Conservation (phyloP, 495 filamentous ascomycete genomes). For the Cryomyces minteri region DNA sequence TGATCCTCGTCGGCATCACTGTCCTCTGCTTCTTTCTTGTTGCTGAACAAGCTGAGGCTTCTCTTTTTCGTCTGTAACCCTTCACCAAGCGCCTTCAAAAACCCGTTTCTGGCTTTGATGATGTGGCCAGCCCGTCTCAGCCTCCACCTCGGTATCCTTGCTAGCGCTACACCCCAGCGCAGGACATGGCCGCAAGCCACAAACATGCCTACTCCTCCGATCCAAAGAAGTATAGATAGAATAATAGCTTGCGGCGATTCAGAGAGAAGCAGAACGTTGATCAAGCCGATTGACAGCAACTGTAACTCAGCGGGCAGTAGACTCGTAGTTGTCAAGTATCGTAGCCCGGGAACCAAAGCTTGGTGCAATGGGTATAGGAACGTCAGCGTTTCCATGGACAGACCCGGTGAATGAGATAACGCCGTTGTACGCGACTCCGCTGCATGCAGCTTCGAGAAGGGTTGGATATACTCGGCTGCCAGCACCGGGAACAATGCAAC, state of each 20-base stretch:
- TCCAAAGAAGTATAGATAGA: conserved; percentile 67
- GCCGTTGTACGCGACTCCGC: conserved; percentile 12
- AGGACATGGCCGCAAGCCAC: conserved; percentile 56
- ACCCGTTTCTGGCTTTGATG: conserved; percentile 26
- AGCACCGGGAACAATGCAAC: conserved; percentile 45
- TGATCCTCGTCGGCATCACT: conserved; percentile 21
- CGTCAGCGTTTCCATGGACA: conserved; percentile 41
- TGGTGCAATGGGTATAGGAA: conserved; percentile 77
- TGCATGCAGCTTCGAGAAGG: conserved; percentile 10
- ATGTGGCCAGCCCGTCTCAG: conserved; percentile 41
- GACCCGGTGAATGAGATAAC: conserved; percentile 7
- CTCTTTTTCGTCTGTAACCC: background rate
- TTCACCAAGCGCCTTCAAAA: conserved; percentile 33
- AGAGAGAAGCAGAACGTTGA: conserved; percentile 66
- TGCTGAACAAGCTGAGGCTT: background rate
- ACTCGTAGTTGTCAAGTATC: conserved; percentile 71
- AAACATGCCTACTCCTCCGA: conserved; percentile 63
- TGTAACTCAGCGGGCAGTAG: conserved; percentile 74
- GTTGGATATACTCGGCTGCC: conserved; percentile 24
- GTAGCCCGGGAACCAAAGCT: conserved; percentile 51
- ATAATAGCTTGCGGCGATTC: conserved; percentile 71
- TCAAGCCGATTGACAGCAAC: conserved; percentile 60
- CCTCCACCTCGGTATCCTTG: conserved; percentile 80
- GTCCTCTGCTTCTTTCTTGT: conserved; percentile 20
- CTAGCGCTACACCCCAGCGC: conserved; percentile 70